phyloP scores from a whole-genome alignment of 2,329 filamentous ascomycete species.

The Cercospora sp. region DNA sequence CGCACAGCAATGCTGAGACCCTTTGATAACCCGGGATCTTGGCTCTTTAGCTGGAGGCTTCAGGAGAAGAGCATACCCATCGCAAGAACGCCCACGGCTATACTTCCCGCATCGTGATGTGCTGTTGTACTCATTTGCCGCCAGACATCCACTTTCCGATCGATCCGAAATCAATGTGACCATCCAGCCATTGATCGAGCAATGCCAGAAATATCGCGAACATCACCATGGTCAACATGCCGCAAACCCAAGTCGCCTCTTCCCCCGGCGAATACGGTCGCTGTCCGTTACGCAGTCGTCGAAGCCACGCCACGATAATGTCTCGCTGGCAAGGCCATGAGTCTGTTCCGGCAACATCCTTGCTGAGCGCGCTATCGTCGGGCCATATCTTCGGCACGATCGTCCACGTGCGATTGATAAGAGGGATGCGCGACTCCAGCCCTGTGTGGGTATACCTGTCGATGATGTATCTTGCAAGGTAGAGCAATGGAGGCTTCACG shows the following conservation, averaged over 20 bases:
- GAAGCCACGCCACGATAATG: background rate
- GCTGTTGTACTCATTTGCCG: background rate
- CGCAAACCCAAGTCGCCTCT: background rate
- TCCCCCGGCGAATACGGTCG: background rate
- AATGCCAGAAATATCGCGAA: background rate
- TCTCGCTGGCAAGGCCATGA: background rate
- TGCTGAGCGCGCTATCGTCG: background rate
- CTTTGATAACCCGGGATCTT: too few species aligned
- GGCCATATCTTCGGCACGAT: background rate
- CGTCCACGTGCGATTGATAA: background rate
- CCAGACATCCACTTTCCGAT: background rate
- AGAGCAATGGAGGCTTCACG: too few species aligned
- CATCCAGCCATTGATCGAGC: background rate
- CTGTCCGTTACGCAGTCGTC: background rate
- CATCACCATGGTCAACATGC: background rate
- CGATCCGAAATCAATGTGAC: background rate
- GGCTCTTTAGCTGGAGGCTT: too few species aligned
- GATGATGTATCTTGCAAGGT: background rate
- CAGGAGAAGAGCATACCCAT: too few species aligned
- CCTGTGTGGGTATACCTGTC: background rate
- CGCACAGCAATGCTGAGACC: too few species aligned
- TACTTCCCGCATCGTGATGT: background rate
- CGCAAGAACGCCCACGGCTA: background rate
- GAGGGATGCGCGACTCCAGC: background rate
- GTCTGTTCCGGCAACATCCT: background rate